Base-by-base conservation (phyloP, 495 filamentous ascomycete genomes). In the Penicillium paradoxum region DNA sequence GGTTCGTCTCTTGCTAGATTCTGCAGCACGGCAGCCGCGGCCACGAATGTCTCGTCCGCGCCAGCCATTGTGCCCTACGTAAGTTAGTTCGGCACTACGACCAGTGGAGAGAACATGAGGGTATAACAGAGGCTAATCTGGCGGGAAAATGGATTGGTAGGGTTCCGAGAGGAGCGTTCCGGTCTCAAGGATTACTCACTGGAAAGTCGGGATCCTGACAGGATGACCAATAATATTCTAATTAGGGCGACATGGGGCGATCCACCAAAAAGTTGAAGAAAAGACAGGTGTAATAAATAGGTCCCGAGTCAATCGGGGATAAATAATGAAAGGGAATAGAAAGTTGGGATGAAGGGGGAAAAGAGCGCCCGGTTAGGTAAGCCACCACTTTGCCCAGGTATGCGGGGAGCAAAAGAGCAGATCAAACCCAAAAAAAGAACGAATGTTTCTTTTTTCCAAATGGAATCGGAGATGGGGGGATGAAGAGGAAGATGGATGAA, bases 21-120 rank as follows among this genome's bases (percentile, higher is more conserved):
- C 67, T 79, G 82, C 57, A 90, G 68, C 52, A 89, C 72, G 55
- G 79, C 74, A 59, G 83, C 75, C 56, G 83, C 80, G 40, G 81
- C 84, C 59, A 77, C 75, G 60, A 87, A 73, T 45, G 81, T 80
- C 54, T 81, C 76, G 60, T 86, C 78, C 69, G 79, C 78, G 67
- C 65, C 65, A 69, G 71, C 74, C 81, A 84, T 84, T 63, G 59
- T 75, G 72, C 68, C 71, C 68, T 72, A 53, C 34, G 45, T 40
- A 41, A 44, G 56, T 56, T 56, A 65, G 27, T 15, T 41, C 29
- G 33, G 22, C 10, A 32, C 47, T 7, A 37, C 8, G 9, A 17
- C 9, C 25, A 18, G 6, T n/a, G n/a, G n/a, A n/a, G n/a, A 8
- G n/a, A 2, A 2, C 29, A 32, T 11, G 29, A 11, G 10, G 4